Base-by-base conservation (phyloP, 805 yeast species). In the Trichomonascus vanleenenianus region DNA sequence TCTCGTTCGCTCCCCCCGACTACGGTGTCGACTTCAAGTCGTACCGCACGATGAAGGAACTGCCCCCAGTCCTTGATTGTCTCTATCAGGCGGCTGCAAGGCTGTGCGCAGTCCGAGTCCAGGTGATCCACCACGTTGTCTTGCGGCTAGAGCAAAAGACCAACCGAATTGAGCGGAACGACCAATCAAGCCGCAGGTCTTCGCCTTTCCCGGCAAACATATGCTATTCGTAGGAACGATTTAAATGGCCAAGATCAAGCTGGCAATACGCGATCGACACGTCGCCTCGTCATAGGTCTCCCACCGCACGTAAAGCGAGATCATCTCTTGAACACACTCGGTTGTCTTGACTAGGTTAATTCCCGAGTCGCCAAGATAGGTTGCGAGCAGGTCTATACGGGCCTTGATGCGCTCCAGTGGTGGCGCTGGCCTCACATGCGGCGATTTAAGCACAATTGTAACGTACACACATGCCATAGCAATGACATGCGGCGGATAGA, bases 401-500 rank as follows among this genome's bases (percentile, higher is more conserved):
- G 62, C 64, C 44, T 64, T 61, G 44, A 64, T 55, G 3, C 60
- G 53, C 37, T 58, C 66, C 1, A 66, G 65, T 4, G 69, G 61
- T 27, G 61, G 55, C 6, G 59, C 44, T 30, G 64, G 58, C 3
- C 60, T 44, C 30, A 53, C 53, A 19, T 62, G 55, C 16, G 62
- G 65, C 2, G 68, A 64, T 41, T 63, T 58, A 20, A 84, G 61
- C 19, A 83, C 79, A 1, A 86, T 67, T 0, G 95, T 81, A 45
- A 89, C 71, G 63, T 86, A 88, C n/a, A 89, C 66, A 9, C 96
- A 76, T 0, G 93, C 78, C 34, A 83, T 65, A 2, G 97, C 95
- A 7, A 89, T 75, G 9, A 88, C 76, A 64, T 89, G 96, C 0
- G 98, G 98, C 0, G 97, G 91, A 51, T 78, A 81, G 12, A 89